These are phyloP conservation scores for Pochonia chlamydosporia DNA, from an alignment of 2,329 filamentous ascomycete genomes.

Conservation along the genomic window DNA sequence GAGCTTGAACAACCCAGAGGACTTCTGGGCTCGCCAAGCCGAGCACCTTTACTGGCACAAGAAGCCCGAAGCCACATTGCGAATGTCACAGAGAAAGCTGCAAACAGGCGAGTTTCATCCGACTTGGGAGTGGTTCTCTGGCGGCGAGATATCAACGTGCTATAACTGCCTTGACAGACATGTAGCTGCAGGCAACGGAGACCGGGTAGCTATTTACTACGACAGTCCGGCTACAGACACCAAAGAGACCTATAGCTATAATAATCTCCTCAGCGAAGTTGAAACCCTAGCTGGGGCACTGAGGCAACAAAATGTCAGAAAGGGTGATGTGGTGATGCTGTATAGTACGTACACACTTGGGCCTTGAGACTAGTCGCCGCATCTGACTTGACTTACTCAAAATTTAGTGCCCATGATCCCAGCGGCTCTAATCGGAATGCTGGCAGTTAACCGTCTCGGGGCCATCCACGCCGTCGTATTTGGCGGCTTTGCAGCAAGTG, in stretches of 20 bases:
- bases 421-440: conserved; percentile 76
- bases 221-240: conserved; percentile 77
- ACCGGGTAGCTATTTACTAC: conserved; percentile 72
- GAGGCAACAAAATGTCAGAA: conserved; percentile 72
- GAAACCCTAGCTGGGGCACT: conserved; percentile 77
- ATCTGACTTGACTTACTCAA: no score
- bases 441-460: conserved; percentile 74
- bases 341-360: conserved; percentile 82
- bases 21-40: conserved; percentile 73
- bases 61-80: conserved; percentile 58
- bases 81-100: conserved; percentile 57
- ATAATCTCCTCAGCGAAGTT: conserved; percentile 70
- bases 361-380: neutral
- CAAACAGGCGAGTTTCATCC: conserved; percentile 51
- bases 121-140: conserved; percentile 92
- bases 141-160: conserved; percentile 82
- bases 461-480: conserved; percentile 91
- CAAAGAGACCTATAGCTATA: conserved; percentile 71
- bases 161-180: conserved; percentile 91
- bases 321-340: conserved; percentile 81
- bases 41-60: conserved; percentile 76
- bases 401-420: conserved; percentile 98
- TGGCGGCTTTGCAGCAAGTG: conserved; percentile 78
- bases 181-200: conserved; percentile 71
- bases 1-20: conserved; percentile 63